Conservation (phyloP, 208 protist genomes). For the Trypanosoma boissoni region DNA sequence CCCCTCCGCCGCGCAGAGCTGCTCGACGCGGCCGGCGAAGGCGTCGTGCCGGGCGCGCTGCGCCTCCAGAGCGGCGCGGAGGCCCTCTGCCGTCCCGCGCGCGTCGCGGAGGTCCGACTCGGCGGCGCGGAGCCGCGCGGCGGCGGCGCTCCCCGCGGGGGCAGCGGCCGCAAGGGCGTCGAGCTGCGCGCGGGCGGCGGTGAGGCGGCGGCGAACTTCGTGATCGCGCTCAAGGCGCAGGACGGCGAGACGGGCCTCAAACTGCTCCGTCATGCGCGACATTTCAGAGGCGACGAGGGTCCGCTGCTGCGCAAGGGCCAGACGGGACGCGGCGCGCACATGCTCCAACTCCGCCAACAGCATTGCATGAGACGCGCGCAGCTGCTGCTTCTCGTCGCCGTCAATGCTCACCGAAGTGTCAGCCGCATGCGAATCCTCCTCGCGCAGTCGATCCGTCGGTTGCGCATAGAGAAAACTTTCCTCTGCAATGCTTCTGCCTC, state of each 20-base stretch:
- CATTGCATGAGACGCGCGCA: slow-evolving; percentile 15
- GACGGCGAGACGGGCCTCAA: slow-evolving; percentile 15
- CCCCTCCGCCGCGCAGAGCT: slow-evolving; percentile 14
- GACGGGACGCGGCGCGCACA: slow-evolving; percentile 32
- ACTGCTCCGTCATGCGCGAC: slow-evolving; percentile 24
- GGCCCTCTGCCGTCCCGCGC: slow-evolving; percentile 3
- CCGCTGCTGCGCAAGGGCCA: slow-evolving; percentile 41
- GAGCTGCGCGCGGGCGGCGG: slow-evolving; percentile 11
- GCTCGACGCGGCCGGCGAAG: slow-evolving; percentile 6
- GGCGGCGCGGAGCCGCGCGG: not conserved
- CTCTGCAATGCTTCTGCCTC: no score
- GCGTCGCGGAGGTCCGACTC: slow-evolving; percentile 8
- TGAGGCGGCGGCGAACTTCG: slow-evolving; percentile 8
- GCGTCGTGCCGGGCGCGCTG: slow-evolving; percentile 15
- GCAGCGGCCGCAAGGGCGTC: not conserved
- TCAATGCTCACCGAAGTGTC: no score
- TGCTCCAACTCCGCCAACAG: slow-evolving; percentile 39
- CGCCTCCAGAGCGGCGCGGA: not conserved
- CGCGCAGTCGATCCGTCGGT: no score
- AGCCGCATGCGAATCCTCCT: no score
- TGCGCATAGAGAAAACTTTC: no score
- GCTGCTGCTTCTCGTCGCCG: no score
- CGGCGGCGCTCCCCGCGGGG: not conserved
- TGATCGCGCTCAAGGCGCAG: slow-evolving; percentile 21
- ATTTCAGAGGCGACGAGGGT: slow-evolving; percentile 15